A percentile compares a stretch with the other conserved stretches of the same genome.
phyloP scores from a whole-genome alignment of 179 eudicot species.

The Spinacia oleracea region DNA sequence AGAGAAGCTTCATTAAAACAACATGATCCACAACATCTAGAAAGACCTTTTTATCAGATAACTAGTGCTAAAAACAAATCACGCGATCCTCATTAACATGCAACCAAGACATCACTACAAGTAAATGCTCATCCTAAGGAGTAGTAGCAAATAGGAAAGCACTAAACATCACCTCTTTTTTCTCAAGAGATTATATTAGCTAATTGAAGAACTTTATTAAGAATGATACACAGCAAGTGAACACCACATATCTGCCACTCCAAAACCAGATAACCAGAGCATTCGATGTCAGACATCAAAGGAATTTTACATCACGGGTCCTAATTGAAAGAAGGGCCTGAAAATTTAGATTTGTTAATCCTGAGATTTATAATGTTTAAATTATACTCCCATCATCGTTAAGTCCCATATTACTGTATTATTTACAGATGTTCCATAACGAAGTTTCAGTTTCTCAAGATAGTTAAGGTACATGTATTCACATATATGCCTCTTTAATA shows the following conservation, averaged over 20 bases:
- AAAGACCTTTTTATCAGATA: neutral
- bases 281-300: neutral
- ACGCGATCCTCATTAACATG: neutral
- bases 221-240: neutral
- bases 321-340: neutral
- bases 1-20: neutral
- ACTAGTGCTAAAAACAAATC: neutral
- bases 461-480: neutral
- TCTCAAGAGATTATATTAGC: neutral
- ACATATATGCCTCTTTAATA: neutral
- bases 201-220: neutral
- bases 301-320: neutral
- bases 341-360: neutral
- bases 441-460: neutral
- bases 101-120: constrained; percentile 9
- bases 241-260: neutral
- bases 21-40: neutral
- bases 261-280: neutral
- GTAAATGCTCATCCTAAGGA: neutral
- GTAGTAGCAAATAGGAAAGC: neutral
- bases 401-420: neutral
- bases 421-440: neutral
- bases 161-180: neutral
- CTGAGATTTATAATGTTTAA: neutral
- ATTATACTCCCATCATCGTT: neutral